Conservation (phyloP, 371 early-diverging fungal species). For the Zopfochytrium polystomum region DNA sequence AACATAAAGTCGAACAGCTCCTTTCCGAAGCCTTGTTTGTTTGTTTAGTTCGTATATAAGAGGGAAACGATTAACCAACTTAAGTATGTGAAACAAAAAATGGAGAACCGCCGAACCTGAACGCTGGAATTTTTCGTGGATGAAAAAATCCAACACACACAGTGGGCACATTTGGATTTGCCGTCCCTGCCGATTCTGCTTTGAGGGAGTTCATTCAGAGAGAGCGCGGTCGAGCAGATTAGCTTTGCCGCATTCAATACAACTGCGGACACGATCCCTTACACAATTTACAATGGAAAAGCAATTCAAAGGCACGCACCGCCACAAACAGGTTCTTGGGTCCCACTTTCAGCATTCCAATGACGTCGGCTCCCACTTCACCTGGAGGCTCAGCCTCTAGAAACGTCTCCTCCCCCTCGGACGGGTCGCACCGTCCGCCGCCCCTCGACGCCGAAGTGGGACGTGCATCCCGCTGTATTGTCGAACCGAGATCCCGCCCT, state of each 20-base stretch:
- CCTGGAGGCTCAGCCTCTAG: background rate
- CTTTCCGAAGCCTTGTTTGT: slow-evolving; percentile 44
- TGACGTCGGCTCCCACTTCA: slow-evolving; percentile 10
- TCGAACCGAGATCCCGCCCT: background rate
- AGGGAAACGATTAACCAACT: too few relatives aligned
- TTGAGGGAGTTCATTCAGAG: background rate
- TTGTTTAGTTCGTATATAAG: too few relatives aligned
- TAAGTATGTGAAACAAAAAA: too few relatives aligned
- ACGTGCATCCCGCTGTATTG: too few relatives aligned
- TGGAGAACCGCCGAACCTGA: slow-evolving; percentile 16
- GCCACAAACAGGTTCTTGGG: slow-evolving; percentile 36
- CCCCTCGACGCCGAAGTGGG: too few relatives aligned
- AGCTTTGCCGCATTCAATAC: too few relatives aligned
- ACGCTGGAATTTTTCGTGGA: slow-evolving; percentile 36
- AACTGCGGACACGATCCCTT: too few relatives aligned
- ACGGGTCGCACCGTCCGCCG: too few relatives aligned
- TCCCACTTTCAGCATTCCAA: slow-evolving; percentile 46
- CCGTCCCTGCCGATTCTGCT: slow-evolving; percentile 31
- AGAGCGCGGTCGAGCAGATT: too few relatives aligned
- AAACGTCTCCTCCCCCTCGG: too few relatives aligned
- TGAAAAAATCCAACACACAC: slow-evolving; percentile 49
- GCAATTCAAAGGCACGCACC: slow-evolving; percentile 15
- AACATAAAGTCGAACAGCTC: slow-evolving; percentile 47
- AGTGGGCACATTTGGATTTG: slow-evolving; percentile 39
- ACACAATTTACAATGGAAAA: background rate